A percentile compares a stretch with the other conserved stretches of the same genome.
phyloP scores from a whole-genome alignment of 768 basidiomycete species.

The Phanerochaete carnosa region DNA sequence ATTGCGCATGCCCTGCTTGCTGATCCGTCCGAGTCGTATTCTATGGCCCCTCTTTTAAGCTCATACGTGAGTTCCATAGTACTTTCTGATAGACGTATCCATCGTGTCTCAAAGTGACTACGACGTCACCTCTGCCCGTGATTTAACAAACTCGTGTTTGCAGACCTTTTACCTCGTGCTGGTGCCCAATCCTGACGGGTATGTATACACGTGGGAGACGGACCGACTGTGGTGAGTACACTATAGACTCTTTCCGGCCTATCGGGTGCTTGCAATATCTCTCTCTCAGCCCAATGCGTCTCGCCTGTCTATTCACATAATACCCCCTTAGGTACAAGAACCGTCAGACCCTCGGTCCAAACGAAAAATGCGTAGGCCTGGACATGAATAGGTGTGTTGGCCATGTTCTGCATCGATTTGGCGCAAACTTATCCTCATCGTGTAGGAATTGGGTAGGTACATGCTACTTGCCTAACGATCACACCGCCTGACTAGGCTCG shows the following conservation, averaged over 20 bases:
- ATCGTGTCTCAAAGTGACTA: neutral
- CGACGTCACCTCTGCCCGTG: neutral
- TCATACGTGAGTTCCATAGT: slow-evolving; percentile 39
- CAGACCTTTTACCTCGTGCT: slow-evolving; percentile 69
- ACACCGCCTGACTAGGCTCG: neutral
- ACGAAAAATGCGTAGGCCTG: slow-evolving; percentile 57
- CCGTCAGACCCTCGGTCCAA: slow-evolving; percentile 48
- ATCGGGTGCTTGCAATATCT: neutral
- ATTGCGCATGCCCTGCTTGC: slow-evolving; percentile 67
- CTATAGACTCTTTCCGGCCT: neutral
- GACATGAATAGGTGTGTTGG: slow-evolving; percentile 69
- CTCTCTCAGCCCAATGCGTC: neutral
- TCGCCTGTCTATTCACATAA: neutral
- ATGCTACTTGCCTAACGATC: neutral
- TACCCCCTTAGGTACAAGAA: slow-evolving; percentile 60
- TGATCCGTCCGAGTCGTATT: slow-evolving; percentile 42
- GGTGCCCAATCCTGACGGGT: slow-evolving; percentile 68
- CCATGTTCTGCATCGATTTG: neutral
- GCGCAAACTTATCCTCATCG: neutral
- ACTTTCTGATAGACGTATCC: neutral
- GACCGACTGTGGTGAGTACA: slow-evolving; percentile 60
- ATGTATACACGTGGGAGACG: slow-evolving; percentile 66
- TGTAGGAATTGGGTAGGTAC: slow-evolving; percentile 58
- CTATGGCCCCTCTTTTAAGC: slow-evolving; percentile 48
- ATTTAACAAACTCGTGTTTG: neutral